Evolutionary conservation across 2,329 filamentous ascomycete species (phyloP).

Genomic region (Sarocladiaceae sp.): DNA sequence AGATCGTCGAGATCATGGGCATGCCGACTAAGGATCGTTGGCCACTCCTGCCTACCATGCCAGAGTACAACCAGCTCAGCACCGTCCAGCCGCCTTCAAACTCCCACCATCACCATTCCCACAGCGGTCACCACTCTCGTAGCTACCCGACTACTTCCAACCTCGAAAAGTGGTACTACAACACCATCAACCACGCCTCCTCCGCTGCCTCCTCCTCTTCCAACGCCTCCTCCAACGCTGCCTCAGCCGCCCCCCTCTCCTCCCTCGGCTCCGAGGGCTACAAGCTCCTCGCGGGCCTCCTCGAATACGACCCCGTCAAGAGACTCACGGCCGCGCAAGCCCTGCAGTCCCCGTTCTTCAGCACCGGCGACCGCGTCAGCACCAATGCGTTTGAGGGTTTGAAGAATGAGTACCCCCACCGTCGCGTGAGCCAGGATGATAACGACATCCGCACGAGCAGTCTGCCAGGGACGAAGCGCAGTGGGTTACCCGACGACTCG

Average conservation of each 20-base stretch:
- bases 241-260: slow-evolving; percentile 33
- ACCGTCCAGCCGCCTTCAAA: slow-evolving; percentile 48
- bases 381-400: slow-evolving; percentile 88
- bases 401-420: slow-evolving; percentile 81
- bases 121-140: slow-evolving; percentile 21
- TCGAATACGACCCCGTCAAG: slow-evolving; percentile 90
- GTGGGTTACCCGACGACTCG: slow-evolving; percentile 74
- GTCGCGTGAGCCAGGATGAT: slow-evolving; percentile 88
- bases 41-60: slow-evolving; percentile 79
- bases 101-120: slow-evolving; percentile 39
- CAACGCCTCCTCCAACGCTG: neutral
- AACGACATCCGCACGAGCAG: slow-evolving; percentile 92
- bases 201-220: slow-evolving; percentile 32
- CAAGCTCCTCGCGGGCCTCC: slow-evolving; percentile 69
- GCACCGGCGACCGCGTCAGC: slow-evolving; percentile 63
- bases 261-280: slow-evolving; percentile 72
- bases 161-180: slow-evolving; percentile 77
- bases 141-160: slow-evolving; percentile 33
- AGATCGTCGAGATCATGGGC: slow-evolving; percentile 95
- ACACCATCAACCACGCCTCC: slow-evolving; percentile 55
- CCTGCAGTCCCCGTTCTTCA: slow-evolving; percentile 86
- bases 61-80: slow-evolving; percentile 70
- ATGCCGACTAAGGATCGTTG: slow-evolving; percentile 83
- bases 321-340: slow-evolving; percentile 83
- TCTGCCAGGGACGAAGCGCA: slow-evolving; percentile 84